A percentile compares a stretch with the other conserved stretches of the same genome.
phyloP scores from a whole-genome alignment of 2,329 filamentous ascomycete genomes.

The Colletotrichum eremochloae region DNA sequence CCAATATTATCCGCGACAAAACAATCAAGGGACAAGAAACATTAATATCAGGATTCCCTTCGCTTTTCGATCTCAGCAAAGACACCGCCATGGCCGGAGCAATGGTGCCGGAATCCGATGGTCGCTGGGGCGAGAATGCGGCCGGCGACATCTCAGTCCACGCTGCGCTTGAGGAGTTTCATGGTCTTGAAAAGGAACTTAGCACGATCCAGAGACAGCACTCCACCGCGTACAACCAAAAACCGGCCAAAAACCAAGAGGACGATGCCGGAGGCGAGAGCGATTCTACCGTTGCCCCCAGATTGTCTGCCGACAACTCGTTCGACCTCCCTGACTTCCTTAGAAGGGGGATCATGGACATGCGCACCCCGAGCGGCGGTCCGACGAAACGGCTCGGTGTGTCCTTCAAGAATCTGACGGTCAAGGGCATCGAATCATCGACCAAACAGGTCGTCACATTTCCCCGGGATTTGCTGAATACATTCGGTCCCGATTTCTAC shows the following conservation, averaged over 20 bases:
- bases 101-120: constrained; percentile 37
- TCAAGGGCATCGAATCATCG: constrained; percentile 77
- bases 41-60: not conserved
- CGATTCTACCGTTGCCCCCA: constrained; percentile 36
- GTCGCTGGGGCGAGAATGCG: constrained; percentile 47
- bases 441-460: constrained; percentile 79
- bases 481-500: constrained; percentile 86
- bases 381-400: constrained; percentile 85
- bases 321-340: constrained; percentile 80
- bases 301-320: constrained; percentile 18
- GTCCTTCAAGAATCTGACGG: constrained; percentile 80
- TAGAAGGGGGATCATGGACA: constrained; percentile 81
- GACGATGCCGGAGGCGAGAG: constrained; percentile 30
- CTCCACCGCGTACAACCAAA: constrained; percentile 14
- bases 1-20: constrained; percentile 5
- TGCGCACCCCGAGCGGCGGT: constrained; percentile 71
- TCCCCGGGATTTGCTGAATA: constrained; percentile 80
- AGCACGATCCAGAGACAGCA: constrained; percentile 41
- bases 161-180: constrained; percentile 43
- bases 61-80: not conserved
- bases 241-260: not conserved
- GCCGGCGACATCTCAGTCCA: constrained; percentile 43
- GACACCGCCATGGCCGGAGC: constrained; percentile 10
- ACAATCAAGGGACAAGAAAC: not conserved
- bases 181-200: constrained; percentile 45